These are phyloP conservation scores for Lepidium campestre DNA, from an alignment of 441 rosid species.

Conservation along the genomic window DNA sequence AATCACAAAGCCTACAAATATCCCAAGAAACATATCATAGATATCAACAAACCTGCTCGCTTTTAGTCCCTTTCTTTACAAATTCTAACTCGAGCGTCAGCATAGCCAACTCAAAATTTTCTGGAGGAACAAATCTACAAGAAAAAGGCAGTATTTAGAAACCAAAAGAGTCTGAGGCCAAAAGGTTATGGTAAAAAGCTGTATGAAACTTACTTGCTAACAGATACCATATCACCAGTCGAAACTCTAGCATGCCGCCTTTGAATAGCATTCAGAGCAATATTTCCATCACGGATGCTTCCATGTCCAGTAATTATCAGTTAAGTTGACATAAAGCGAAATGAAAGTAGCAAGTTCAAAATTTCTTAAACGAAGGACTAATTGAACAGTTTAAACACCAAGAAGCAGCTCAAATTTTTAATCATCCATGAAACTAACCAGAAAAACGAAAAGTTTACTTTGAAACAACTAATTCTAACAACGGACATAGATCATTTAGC, in stretches of 20 bases:
- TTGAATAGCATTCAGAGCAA: slow-evolving; percentile 82
- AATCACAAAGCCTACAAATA: background rate
- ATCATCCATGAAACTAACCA: background rate
- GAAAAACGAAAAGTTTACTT: background rate
- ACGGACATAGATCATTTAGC: slow-evolving; percentile 3
- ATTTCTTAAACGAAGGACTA: background rate
- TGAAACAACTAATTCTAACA: background rate
- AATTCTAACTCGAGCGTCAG: slow-evolving; percentile 80
- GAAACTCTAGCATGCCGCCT: slow-evolving; percentile 81
- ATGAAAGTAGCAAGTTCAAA: background rate
- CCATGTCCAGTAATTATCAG: slow-evolving; percentile 64
- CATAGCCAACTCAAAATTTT: slow-evolving; percentile 65
- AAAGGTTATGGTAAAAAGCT: background rate
- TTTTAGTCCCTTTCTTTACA: slow-evolving; percentile 84
- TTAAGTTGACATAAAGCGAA: slow-evolving; percentile 42
- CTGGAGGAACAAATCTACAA: slow-evolving; percentile 73
- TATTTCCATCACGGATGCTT: slow-evolving; percentile 44
- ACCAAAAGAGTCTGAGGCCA: background rate
- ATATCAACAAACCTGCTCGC: slow-evolving; percentile 52
- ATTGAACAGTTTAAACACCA: background rate
- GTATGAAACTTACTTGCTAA: slow-evolving; percentile 46
- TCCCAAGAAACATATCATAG: background rate
- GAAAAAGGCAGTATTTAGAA: background rate
- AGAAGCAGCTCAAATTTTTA: background rate
- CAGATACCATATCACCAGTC: slow-evolving; percentile 62